Percentiles rank a stretch among this genome's conserved stretches.
Conservation (phyloP, 805 yeast species). For the Ogataea parapolymorpha region DNA sequence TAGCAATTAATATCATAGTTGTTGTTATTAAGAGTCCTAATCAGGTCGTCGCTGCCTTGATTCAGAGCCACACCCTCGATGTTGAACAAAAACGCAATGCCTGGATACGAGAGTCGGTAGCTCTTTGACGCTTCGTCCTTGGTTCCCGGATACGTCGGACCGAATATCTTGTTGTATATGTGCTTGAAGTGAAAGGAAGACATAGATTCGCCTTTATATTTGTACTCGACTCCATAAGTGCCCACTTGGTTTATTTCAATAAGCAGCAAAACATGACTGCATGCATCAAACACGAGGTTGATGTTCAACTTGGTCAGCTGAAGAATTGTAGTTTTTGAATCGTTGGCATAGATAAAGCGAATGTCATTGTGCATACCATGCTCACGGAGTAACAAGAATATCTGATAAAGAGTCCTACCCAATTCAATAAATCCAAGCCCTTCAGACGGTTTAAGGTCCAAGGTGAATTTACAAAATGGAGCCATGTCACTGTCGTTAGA, state of each 20-base stretch:
- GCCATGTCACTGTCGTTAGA: slow-evolving; percentile 1
- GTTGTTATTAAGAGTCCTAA: slow-evolving; percentile 25
- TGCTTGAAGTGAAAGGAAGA: slow-evolving; percentile 34
- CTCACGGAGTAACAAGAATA: slow-evolving; percentile 15
- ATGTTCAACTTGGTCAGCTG: slow-evolving; percentile 21
- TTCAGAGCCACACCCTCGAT: background rate
- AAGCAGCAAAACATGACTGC: slow-evolving; percentile 24
- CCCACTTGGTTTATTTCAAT: slow-evolving; percentile 24
- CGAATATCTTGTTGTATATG: slow-evolving; percentile 54
- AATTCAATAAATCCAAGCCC: slow-evolving; percentile 27
- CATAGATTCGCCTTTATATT: slow-evolving; percentile 24
- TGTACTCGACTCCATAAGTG: slow-evolving; percentile 14
- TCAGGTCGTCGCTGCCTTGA: slow-evolving; percentile 14
- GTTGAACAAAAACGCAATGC: slow-evolving; percentile 49
- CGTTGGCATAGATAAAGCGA: slow-evolving; percentile 23
- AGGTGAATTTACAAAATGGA: slow-evolving; percentile 6
- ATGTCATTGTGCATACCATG: slow-evolving; percentile 17
- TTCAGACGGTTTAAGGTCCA: slow-evolving; percentile 25
- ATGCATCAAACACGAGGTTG: slow-evolving; percentile 27
- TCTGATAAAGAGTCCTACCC: slow-evolving; percentile 26
- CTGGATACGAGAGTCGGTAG: slow-evolving; percentile 54
- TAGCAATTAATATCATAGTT: slow-evolving; percentile 36
- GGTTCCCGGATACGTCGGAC: slow-evolving; percentile 60
- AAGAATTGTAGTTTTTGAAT: slow-evolving; percentile 17
- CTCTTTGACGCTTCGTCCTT: slow-evolving; percentile 24